Base-by-base conservation (phyloP, 2,329 filamentous ascomycete species). In the Phialemonium atrogriseum region DNA sequence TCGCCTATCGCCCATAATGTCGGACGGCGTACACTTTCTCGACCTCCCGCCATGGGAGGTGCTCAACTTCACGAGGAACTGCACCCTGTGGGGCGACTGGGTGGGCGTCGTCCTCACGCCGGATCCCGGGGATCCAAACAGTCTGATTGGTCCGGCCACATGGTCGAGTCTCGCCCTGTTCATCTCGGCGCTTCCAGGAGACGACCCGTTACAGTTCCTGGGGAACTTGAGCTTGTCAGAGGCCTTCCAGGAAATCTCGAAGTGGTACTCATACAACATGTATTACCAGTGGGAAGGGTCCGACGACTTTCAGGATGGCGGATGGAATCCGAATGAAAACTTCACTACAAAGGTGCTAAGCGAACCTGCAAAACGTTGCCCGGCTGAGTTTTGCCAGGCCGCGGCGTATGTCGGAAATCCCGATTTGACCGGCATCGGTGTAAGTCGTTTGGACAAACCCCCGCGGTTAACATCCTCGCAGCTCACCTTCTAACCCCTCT, bases 381-480 rank as follows among this genome's bases (percentile, higher is more conserved):
- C 30, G 5, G 7, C 6, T 3, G 36, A 36, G 10, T 42, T 36
- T 13, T 47, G 44, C 34, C 38, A 38, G 29, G 44, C 44, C 9
- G 20, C 44, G 7, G 39, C 36, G 1, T 41, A 37, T 11, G 38
- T 38, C 7, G 39, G 38, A 17, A 44, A 47, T 23, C 27, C 38
- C n/a, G 44, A 47, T 25, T n/a, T 47, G 20, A 29, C 39, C 3
- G 44, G 42, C 10, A 43, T 45, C n/a, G 44, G 43, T 9, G 37
- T 47, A 17, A 24, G 31, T 12, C 8, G 33, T 5, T 31, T n/a
- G 8, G 8, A 8, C n/a, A n/a, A n/a, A n/a, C n/a, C n/a, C n/a
- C n/a, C n/a, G n/a, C n/a, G n/a, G n/a, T n/a, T n/a, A n/a, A n/a
- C n/a, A n/a, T n/a, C n/a, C n/a, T n/a, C n/a, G n/a, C n/a, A n/a